Base-by-base conservation (phyloP, 164 flowering plant species). In the grape (Vitis vinifera) region DNA sequence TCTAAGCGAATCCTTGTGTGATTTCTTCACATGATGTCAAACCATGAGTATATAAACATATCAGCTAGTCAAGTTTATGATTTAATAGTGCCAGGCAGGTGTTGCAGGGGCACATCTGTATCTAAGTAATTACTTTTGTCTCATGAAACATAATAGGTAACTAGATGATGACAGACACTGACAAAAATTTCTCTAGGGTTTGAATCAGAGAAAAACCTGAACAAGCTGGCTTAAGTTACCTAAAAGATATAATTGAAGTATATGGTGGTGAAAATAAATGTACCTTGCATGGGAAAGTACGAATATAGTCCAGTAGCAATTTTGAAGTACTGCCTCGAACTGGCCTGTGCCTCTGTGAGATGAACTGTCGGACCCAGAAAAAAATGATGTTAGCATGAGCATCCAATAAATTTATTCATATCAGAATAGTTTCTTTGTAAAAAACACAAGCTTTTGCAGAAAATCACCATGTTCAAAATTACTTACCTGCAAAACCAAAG, bases 251-350 rank as follows among this genome's bases (percentile, higher is more conserved):
- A 52, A 52, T 6, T 14, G 47, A 48, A 59, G 51, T 7, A 57
- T 8, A 30, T 6, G 31, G 16, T 44, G 9, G 10, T 30, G 47
- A 65, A 66, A 65, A 31, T 1, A 68, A 63, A 61, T 52, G 64
- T 71, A 94, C 98, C 96, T 89, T 89, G 94, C 96, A 90, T 52
- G 97, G 98, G 68, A 71, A 76, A 53, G 79, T 85, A 37, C 87
- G 85, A 55, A 90, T 66, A 65, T 90, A 94, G 50, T 86, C 80
- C 79, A 92, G 72, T 59, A 92, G 75, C 82, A 89, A 73, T 52
- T 83, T 85, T 69, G 79, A 81, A 73, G 88, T 75, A 65, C 85
- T 87, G 17, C 98, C 94, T 52, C 98, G 86, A 56, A 92, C 79
- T 52, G 92, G 97, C 73, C 83, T 87, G 23, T 92, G 90, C 77